These are phyloP conservation scores for Mortierella sp. DNA, from an alignment of 371 early-diverging fungal genomes.

Conservation along the genomic window DNA sequence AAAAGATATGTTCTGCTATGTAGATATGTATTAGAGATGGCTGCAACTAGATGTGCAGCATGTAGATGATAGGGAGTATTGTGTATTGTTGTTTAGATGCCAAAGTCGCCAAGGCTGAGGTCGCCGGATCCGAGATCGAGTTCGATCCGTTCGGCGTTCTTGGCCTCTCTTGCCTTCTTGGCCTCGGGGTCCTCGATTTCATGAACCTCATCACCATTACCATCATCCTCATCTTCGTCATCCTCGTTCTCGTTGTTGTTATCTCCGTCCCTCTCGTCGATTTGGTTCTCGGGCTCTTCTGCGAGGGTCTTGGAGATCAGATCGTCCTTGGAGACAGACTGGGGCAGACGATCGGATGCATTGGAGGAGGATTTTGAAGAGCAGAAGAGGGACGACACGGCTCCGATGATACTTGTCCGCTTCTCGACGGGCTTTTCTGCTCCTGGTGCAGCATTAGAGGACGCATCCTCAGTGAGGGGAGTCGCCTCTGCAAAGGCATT, in stretches of 20 bases:
- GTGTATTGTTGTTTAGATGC: slow-evolving; percentile 5
- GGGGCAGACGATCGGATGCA: not conserved
- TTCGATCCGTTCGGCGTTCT: slow-evolving; percentile 44
- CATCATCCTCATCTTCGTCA: not conserved
- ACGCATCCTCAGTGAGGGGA: no score
- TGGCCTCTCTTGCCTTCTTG: slow-evolving; percentile 33
- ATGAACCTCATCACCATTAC: not conserved
- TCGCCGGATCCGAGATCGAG: slow-evolving; percentile 33
- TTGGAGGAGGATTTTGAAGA: slow-evolving; percentile 12
- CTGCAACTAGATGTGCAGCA: not conserved
- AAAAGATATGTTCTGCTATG: not conserved
- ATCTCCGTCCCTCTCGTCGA: not conserved
- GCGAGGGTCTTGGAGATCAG: slow-evolving; percentile 15
- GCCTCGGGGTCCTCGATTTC: slow-evolving; percentile 22
- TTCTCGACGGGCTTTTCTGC: slow-evolving; percentile 30
- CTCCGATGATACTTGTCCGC: slow-evolving; percentile 43
- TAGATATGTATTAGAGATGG: not conserved
- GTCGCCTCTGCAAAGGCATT: not conserved
- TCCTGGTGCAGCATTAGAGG: not conserved
- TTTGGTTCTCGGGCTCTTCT: slow-evolving; percentile 15
- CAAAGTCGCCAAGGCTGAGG: slow-evolving; percentile 40
- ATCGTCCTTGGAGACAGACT: slow-evolving; percentile 29
- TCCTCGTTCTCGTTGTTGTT: not conserved
- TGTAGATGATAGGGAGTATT: not conserved
- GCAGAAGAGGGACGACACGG: slow-evolving; percentile 32